These are phyloP conservation scores for Nothophoma quercina DNA, from an alignment of 2,329 filamentous ascomycete species.

Conservation along the genomic window DNA sequence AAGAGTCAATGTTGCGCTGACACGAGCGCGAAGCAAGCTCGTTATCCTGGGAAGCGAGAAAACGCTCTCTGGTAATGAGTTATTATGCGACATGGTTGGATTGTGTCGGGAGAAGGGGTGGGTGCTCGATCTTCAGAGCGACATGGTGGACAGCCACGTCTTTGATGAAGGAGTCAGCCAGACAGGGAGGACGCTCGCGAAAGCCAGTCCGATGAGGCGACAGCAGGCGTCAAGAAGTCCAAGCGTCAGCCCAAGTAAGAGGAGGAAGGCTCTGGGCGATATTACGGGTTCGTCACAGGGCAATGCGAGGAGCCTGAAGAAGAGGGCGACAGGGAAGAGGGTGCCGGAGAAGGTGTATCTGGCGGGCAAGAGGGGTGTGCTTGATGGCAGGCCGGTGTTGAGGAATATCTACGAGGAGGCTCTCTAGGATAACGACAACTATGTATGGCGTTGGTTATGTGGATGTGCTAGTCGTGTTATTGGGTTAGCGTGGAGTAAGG, in stretches of 20 bases:
- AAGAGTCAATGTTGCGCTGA: slow-evolving; percentile 94
- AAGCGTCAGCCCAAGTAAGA: slow-evolving; percentile 44
- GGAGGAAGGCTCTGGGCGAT: slow-evolving; percentile 38
- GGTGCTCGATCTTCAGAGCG: slow-evolving; percentile 74
- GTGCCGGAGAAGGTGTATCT: slow-evolving; percentile 68
- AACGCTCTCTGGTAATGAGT: slow-evolving; percentile 75
- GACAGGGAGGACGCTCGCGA: slow-evolving; percentile 23
- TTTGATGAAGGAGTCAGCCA: slow-evolving; percentile 67
- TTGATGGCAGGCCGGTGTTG: slow-evolving; percentile 73
- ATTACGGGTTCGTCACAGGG: slow-evolving; percentile 21
- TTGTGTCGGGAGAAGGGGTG: slow-evolving; percentile 82
- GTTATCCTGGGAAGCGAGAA: slow-evolving; percentile 83
- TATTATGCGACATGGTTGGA: slow-evolving; percentile 77
- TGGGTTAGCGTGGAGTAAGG: slow-evolving; percentile 8
- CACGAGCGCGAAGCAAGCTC: slow-evolving; percentile 88
- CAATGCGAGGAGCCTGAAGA: slow-evolving; percentile 28
- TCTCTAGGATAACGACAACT: slow-evolving; percentile 3
- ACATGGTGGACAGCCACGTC: slow-evolving; percentile 71
- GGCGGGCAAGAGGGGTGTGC: slow-evolving; percentile 62
- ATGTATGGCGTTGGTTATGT: not conserved
- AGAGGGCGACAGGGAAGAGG: slow-evolving; percentile 47
- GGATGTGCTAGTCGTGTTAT: not conserved
- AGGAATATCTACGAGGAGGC: slow-evolving; percentile 76
- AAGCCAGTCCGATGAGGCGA: not conserved
- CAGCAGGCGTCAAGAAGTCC: not conserved